Evolutionary conservation across 208 protist species (phyloP).

Genomic region (Leishmania guyanensis): DNA sequence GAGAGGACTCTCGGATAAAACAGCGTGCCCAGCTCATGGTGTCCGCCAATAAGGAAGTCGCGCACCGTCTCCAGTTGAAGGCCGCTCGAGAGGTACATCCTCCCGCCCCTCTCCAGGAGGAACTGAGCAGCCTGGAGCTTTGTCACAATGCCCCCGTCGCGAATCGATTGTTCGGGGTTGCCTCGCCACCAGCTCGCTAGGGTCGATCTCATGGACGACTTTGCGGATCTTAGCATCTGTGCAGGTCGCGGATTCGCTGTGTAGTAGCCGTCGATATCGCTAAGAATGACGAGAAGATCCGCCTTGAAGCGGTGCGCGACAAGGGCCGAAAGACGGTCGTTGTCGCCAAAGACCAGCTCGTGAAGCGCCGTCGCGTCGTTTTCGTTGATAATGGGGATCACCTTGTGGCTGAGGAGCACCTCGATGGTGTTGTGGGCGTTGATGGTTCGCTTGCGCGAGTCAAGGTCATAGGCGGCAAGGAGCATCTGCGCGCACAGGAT

Average conservation of each 20-base stretch:
- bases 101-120: constrained; percentile 24
- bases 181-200: constrained; percentile 31
- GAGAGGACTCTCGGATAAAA: constrained; percentile 8
- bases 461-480: constrained; percentile 66
- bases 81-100: constrained; percentile 38
- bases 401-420: constrained; percentile 50
- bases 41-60: constrained; percentile 25
- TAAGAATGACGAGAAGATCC: constrained; percentile 79
- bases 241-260: constrained; percentile 47
- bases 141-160: constrained; percentile 44
- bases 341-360: constrained; percentile 57
- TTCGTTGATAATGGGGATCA: constrained; percentile 61
- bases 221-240: constrained; percentile 29
- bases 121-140: constrained; percentile 48
- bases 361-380: constrained; percentile 45
- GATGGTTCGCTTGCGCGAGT: constrained; percentile 60
- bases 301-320: constrained; percentile 71
- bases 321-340: constrained; percentile 59
- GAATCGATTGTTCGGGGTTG: constrained; percentile 33
- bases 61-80: constrained; percentile 28
- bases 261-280: constrained; percentile 88
- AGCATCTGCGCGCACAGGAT: constrained; percentile 50
- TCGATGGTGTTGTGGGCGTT: constrained; percentile 46
- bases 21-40: constrained; percentile 23
- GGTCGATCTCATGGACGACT: constrained; percentile 21